phyloP scores from a whole-genome alignment of 2,329 filamentous ascomycete species.

The Hypoxylon sp. region DNA sequence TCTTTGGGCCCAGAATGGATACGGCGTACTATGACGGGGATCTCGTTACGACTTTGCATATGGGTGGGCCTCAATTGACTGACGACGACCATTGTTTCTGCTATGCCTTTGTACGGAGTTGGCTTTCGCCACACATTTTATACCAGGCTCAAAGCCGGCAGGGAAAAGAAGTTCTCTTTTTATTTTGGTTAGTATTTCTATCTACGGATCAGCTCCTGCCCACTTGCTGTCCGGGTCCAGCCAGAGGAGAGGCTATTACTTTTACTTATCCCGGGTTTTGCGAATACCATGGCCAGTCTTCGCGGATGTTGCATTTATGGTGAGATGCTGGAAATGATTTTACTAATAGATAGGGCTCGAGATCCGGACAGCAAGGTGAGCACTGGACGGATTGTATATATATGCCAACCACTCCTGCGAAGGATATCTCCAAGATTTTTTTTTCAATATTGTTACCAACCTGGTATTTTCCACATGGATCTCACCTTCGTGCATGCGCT shows the following conservation, averaged over 20 bases:
- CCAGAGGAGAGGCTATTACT: constrained; percentile 52
- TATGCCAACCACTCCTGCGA: constrained; percentile 62
- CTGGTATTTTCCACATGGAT: constrained; percentile 47
- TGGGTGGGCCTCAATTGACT: constrained; percentile 52
- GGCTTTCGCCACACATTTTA: constrained; percentile 49
- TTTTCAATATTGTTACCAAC: constrained; percentile 36
- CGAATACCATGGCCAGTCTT: constrained; percentile 50
- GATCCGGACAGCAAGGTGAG: constrained; percentile 70
- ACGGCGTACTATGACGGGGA: constrained; percentile 53
- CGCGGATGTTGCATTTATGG: constrained; percentile 50
- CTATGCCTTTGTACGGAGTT: constrained; percentile 51
- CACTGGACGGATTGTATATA: constrained; percentile 66
- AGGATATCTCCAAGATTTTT: constrained; percentile 54
- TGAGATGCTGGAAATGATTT: constrained; percentile 52
- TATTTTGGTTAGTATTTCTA: constrained; percentile 49
- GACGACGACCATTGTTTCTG: constrained; percentile 51
- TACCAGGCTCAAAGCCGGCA: constrained; percentile 51
- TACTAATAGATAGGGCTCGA: constrained; percentile 57
- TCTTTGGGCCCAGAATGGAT: constrained; percentile 52
- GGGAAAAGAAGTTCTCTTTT: constrained; percentile 52
- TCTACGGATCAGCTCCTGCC: constrained; percentile 53
- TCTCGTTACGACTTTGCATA: constrained; percentile 54
- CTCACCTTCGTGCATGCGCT: constrained; percentile 37
- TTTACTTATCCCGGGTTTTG: constrained; percentile 50
- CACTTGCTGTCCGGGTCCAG: constrained; percentile 60